A percentile compares a stretch with the other conserved stretches of the same genome.
These are phyloP conservation scores for Ophiostoma sp. DNA, from an alignment of 2,329 filamentous ascomycete species.

Conservation along the genomic window DNA sequence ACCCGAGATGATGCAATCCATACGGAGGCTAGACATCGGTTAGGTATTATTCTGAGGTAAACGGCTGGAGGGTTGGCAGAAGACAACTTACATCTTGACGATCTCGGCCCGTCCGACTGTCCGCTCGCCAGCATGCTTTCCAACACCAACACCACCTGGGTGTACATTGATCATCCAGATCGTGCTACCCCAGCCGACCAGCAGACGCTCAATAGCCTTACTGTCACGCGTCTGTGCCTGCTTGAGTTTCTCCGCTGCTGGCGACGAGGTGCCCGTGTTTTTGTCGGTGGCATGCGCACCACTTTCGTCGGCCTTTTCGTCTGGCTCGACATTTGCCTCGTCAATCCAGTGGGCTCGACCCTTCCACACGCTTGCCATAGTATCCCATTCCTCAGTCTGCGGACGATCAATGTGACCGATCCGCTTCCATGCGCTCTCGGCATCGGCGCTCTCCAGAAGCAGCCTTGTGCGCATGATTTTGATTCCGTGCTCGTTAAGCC, in stretches of 20 bases:
- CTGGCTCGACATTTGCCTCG: constrained; percentile 68
- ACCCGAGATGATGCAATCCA: constrained; percentile 96
- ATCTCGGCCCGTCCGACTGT: constrained; percentile 80
- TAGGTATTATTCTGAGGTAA: background rate
- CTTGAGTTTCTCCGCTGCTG: constrained; percentile 45
- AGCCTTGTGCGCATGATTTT: constrained; percentile 94
- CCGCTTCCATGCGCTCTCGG: constrained; percentile 86
- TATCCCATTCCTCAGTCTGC: constrained; percentile 81
- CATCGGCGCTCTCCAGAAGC: constrained; percentile 68
- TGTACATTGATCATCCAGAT: constrained; percentile 95
- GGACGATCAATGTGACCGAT: constrained; percentile 90
- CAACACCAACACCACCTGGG: constrained; percentile 62
- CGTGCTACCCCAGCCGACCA: constrained; percentile 93
- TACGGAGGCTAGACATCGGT: constrained; percentile 61
- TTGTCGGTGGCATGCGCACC: constrained; percentile 16
- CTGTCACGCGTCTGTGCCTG: constrained; percentile 46
- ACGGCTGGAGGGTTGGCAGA: background rate
- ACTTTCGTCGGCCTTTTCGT: constrained; percentile 49
- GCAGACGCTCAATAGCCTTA: constrained; percentile 64
- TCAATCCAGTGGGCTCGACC: constrained; percentile 90
- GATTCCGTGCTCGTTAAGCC: constrained; percentile 95
- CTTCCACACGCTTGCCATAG: constrained; percentile 96
- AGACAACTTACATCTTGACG: constrained; percentile 66
- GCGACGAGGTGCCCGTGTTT: constrained; percentile 31
- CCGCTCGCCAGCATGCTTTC: constrained; percentile 63